These are phyloP conservation scores for Zymoseptoria crescenta DNA, from an alignment of 2,329 filamentous ascomycete genomes.

Conservation along the genomic window DNA sequence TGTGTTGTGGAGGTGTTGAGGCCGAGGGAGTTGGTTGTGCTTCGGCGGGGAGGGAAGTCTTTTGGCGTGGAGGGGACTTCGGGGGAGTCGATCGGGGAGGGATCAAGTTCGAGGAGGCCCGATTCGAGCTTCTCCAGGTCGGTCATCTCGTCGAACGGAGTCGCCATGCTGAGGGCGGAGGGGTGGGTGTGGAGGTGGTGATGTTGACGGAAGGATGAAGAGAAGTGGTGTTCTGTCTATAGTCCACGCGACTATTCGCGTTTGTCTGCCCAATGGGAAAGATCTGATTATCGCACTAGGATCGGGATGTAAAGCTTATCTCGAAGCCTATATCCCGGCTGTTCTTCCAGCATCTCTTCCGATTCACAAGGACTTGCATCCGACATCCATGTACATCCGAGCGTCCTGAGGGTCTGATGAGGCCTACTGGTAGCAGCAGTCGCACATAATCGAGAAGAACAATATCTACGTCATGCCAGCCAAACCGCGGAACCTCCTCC, in stretches of 20 bases:
- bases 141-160: conserved; percentile 11
- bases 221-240: neutral
- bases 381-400: neutral
- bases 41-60: conserved; percentile 34
- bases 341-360: neutral
- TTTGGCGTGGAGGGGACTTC: conserved; percentile 55
- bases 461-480: conserved; percentile 25
- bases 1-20: conserved; percentile 65
- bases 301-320: neutral
- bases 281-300: neutral
- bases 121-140: conserved; percentile 20
- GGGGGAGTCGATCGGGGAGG: conserved; percentile 60
- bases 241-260: neutral
- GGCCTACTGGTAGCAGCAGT: neutral
- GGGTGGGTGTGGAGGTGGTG: neutral
- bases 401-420: neutral
- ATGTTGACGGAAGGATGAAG: neutral
- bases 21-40: conserved; percentile 36
- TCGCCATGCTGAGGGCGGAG: conserved; percentile 21
- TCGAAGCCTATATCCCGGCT: neutral
- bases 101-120: conserved; percentile 66
- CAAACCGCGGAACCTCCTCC: conserved; percentile 39
- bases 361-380: neutral
- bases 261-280: neutral
- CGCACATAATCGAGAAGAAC: conserved; percentile 50